Percentiles rank a stretch among this genome's conserved stretches.
Evolutionary conservation across 257 asterid species (phyloP).

Genomic region (Nicotiana benthamiana): DNA sequence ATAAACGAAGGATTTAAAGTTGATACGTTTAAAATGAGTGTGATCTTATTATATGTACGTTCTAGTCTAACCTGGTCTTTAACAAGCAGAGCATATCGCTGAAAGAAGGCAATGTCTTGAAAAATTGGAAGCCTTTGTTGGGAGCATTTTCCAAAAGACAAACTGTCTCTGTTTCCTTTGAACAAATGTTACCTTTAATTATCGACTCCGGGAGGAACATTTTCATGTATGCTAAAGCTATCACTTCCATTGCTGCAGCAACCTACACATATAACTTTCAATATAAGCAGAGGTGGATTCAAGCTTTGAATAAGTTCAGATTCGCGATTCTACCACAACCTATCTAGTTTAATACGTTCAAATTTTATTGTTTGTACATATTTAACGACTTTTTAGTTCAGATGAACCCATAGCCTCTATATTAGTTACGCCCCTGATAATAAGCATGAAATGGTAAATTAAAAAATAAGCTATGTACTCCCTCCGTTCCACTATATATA

Average conservation of each 20-base stretch:
- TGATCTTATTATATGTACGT: too few relatives aligned
- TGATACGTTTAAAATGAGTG: too few relatives aligned
- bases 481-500: too few relatives aligned
- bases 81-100: slow-evolving; percentile 53
- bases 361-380: too few relatives aligned
- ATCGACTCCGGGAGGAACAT: slow-evolving; percentile 62
- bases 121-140: slow-evolving; percentile 31
- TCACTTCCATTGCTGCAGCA: slow-evolving; percentile 57
- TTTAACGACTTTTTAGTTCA: too few relatives aligned
- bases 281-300: not conserved
- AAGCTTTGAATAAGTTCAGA: too few relatives aligned
- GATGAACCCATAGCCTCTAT: too few relatives aligned
- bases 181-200: not conserved
- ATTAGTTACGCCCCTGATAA: too few relatives aligned
- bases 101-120: slow-evolving; percentile 51
- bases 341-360: too few relatives aligned
- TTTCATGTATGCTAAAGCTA: slow-evolving; percentile 69
- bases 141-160: slow-evolving; percentile 59
- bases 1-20: not conserved
- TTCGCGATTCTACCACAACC: too few relatives aligned
- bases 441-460: too few relatives aligned
- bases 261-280: slow-evolving; percentile 30
- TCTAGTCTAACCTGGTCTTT: slow-evolving; percentile 42
- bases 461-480: too few relatives aligned
- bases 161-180: slow-evolving; percentile 36